A percentile compares a stretch with the other conserved stretches of the same genome.
phyloP scores from a whole-genome alignment of 306 rosid species.

The cucumber (Cucumis sativus) region DNA sequence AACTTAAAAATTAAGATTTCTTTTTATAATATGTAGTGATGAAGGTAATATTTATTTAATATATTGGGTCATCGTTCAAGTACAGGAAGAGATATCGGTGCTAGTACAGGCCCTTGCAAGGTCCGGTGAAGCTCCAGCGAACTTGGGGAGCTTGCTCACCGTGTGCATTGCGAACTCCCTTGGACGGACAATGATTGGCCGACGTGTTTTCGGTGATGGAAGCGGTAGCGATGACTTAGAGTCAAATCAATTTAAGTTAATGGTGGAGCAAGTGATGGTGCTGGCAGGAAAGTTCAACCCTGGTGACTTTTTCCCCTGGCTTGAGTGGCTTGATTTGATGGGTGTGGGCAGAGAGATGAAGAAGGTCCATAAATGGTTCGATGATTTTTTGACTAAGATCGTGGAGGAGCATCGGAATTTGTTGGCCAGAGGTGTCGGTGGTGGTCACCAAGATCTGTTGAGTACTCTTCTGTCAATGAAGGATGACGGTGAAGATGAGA shows the following conservation, averaged over 20 bases:
- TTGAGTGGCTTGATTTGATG: slow-evolving; percentile 53
- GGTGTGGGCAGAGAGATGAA: slow-evolving; percentile 52
- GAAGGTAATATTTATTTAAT: too few species aligned
- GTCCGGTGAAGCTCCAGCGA: slow-evolving; percentile 25
- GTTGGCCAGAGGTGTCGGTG: background rate
- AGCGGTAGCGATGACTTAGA: slow-evolving; percentile 23
- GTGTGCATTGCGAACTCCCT: slow-evolving; percentile 55
- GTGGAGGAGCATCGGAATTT: slow-evolving; percentile 37
- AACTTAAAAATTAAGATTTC: too few species aligned
- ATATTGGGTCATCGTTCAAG: too few species aligned
- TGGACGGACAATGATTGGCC: slow-evolving; percentile 52
- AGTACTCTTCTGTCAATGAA: slow-evolving; percentile 31
- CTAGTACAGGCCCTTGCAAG: slow-evolving; percentile 28
- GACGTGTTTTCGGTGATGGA: slow-evolving; percentile 43
- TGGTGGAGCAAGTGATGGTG: slow-evolving; percentile 61
- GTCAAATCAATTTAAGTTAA: slow-evolving; percentile 53
- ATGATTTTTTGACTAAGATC: slow-evolving; percentile 34
- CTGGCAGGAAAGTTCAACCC: slow-evolving; percentile 55
- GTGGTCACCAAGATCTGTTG: slow-evolving; percentile 36
- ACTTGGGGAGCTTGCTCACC: slow-evolving; percentile 41
- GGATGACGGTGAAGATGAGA: slow-evolving; percentile 29
- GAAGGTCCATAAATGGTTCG: slow-evolving; percentile 50
- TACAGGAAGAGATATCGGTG: slow-evolving; percentile 55
- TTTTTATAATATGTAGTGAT: too few species aligned
- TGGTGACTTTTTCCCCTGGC: slow-evolving; percentile 55